Percentiles rank a stretch among this genome's conserved stretches.
These are phyloP conservation scores for Butyriboletus appendiculatus DNA, from an alignment of 1,284 basidiomycete species.

Conservation along the genomic window DNA sequence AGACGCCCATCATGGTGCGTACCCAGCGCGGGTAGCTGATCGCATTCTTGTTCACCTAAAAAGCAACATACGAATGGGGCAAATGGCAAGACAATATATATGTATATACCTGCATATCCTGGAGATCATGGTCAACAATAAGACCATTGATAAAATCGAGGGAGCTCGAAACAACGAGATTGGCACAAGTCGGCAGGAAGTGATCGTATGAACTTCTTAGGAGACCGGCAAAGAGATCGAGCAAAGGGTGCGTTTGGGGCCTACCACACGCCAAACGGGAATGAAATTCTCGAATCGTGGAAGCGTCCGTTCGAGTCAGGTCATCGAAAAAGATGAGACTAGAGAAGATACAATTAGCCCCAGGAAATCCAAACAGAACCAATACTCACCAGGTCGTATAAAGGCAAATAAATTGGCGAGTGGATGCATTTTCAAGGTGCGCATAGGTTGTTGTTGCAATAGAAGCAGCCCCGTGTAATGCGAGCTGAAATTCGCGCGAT, in stretches of 20 bases:
- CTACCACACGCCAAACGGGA: neutral
- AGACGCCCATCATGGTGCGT: conserved; percentile 9
- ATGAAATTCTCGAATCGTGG: conserved; percentile 4
- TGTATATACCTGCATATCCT: neutral
- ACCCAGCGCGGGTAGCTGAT: conserved; percentile 7
- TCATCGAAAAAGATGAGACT: conserved; percentile 11
- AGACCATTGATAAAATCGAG: conserved; percentile 7
- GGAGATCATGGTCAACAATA: conserved; percentile 5
- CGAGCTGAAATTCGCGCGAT: conserved; percentile 9
- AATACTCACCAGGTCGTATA: conserved; percentile 8
- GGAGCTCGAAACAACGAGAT: conserved; percentile 9
- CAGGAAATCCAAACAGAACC: neutral
- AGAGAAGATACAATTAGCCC: neutral
- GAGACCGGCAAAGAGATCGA: conserved; percentile 1
- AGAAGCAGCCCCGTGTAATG: conserved; percentile 3
- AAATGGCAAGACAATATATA: neutral
- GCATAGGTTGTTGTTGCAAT: conserved; percentile 7
- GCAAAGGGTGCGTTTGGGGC: conserved; percentile 3
- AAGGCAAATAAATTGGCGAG: conserved; percentile 9
- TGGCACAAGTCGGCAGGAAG: conserved; percentile 6
- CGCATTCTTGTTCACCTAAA: conserved; percentile 7
- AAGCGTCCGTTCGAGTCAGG: conserved; percentile 6
- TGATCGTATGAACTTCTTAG: conserved; percentile 5
- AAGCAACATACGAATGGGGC: neutral
- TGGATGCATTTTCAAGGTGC: conserved; percentile 2